Evolutionary conservation across 2,329 filamentous ascomycete species (phyloP).

Genomic region (Xenoacremonium recifei): DNA sequence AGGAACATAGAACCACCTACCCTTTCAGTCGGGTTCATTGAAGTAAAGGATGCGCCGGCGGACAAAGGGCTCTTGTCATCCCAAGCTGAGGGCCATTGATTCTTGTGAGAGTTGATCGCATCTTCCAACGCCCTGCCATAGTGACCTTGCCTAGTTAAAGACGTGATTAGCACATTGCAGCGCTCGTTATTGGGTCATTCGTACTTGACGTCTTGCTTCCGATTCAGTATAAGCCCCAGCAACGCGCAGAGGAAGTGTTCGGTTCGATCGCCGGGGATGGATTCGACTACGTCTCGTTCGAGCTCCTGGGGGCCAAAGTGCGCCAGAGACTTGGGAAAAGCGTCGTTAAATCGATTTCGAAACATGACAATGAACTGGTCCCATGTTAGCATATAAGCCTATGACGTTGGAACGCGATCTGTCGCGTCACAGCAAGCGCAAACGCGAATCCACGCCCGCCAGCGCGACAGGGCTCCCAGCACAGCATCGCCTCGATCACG

Average conservation of each 20-base stretch:
- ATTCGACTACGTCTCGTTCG: conserved; percentile 78
- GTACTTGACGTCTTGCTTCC: conserved; percentile 98
- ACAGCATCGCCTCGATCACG: conserved; percentile 43
- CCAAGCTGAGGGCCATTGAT: conserved; percentile 88
- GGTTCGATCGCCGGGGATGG: conserved; percentile 76
- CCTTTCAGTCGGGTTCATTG: conserved; percentile 77
- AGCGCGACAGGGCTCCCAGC: neutral
- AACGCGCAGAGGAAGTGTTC: conserved; percentile 89
- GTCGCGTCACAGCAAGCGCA: conserved; percentile 46
- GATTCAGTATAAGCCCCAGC: conserved; percentile 83
- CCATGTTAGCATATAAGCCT: conserved; percentile 32
- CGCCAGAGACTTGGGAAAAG: conserved; percentile 80
- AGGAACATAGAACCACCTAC: conserved; percentile 48
- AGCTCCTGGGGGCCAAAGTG: conserved; percentile 96
- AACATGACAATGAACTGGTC: conserved; percentile 98
- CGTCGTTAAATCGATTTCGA: conserved; percentile 86
- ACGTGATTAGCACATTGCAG: conserved; percentile 16
- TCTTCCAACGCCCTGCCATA: conserved; percentile 93
- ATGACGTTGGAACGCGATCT: conserved; percentile 45
- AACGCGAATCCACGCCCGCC: conserved; percentile 32
- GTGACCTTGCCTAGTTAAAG: conserved; percentile 70
- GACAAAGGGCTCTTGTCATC: conserved; percentile 77
- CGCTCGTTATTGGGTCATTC: conserved; percentile 31
- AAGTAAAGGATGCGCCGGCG: conserved; percentile 76
- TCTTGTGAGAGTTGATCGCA: conserved; percentile 78